Evolutionary conservation across 164 flowering plant species (phyloP), one percentile per base, ranked within the genome.

Genomic region (Umbellularia californica): DNA sequence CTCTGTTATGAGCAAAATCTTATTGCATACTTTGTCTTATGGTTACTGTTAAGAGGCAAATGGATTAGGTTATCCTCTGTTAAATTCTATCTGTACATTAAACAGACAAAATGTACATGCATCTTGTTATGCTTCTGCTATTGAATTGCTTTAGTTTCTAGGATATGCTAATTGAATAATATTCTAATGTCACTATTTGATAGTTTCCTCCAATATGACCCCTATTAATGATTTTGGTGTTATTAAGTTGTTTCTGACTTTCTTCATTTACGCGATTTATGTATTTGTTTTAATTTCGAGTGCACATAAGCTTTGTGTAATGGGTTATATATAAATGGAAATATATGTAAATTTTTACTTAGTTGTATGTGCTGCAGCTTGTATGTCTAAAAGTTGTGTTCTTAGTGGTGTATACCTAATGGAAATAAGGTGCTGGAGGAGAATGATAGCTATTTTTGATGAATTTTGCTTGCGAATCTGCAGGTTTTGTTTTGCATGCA

Each of bases 401-500:
- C 4, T 2, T 22, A 24, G 28, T 23, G 23, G 11, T 64, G 67
- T 1, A 22, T 22, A 3, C 67, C 23, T 22, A 23, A 15, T 55
- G 60, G 17, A 14, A 41, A 20, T 55, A 55, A 55, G 3, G 60
- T 15, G n/a, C 17, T 62, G 62, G 17, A 15, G 15, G 23, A 27
- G 17, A 33, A 72, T 72, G 65, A 30, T 24, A 25, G 28, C 14
- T 23, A 50, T 6, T 20, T 71, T 52, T 52, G 65, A 70, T 47
- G 24, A 33, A 69, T 62, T 77, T 14, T 72, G 27, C 25, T 35
- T 79, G 73, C 74, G 19, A 58, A 62, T 82, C 78, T 76, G 1
- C 92, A 96, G 99, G 98, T 96, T 92, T 79, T 96, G 99, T 84
- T 96, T 96, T 84, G 82, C 78, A 35, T 94, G 99, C 88, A 92